Percentiles rank a stretch among this genome's conserved stretches.
These are phyloP conservation scores for Fusarium drepaniforme DNA, from an alignment of 2,329 filamentous ascomycete genomes.

Conservation along the genomic window DNA sequence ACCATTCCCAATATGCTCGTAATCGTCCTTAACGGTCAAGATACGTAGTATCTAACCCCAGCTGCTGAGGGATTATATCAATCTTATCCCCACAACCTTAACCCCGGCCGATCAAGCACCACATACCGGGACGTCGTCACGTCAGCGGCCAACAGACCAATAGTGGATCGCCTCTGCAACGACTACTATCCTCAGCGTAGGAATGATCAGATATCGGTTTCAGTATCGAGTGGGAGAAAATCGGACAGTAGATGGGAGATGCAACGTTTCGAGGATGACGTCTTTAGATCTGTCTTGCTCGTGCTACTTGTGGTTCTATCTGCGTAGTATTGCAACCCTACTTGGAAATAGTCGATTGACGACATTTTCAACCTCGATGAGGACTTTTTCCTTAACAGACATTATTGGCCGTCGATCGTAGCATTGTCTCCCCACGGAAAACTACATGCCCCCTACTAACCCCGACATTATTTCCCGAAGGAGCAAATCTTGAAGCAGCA, in stretches of 20 bases:
- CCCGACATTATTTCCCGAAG: constrained; percentile 1
- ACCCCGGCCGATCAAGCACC: constrained; percentile 22
- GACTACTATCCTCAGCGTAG: constrained; percentile 11
- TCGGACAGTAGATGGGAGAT: not conserved
- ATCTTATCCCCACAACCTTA: constrained; percentile 1
- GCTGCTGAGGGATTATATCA: constrained; percentile 8
- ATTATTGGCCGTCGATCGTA: not conserved
- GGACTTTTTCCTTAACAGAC: rapidly evolving
- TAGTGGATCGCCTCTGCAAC: not conserved
- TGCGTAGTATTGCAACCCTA: not conserved
- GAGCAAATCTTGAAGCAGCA: not conserved
- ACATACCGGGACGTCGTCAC: constrained; percentile 30
- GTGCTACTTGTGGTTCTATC: constrained; percentile 5
- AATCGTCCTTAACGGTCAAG: not conserved
- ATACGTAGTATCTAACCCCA: not conserved
- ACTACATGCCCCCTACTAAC: not conserved
- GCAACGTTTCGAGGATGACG: not conserved
- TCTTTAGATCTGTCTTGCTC: not conserved
- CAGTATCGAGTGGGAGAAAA: not conserved
- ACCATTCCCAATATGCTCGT: not conserved
- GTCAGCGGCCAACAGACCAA: constrained; percentile 16
- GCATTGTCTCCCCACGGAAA: not conserved
- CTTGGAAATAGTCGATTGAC: constrained; percentile 4
- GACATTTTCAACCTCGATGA: constrained; percentile 25
- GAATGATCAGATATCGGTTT: constrained; percentile 6